Base-by-base conservation (phyloP, 2,329 filamentous ascomycete genomes). In the Aspergillus ibericus region DNA sequence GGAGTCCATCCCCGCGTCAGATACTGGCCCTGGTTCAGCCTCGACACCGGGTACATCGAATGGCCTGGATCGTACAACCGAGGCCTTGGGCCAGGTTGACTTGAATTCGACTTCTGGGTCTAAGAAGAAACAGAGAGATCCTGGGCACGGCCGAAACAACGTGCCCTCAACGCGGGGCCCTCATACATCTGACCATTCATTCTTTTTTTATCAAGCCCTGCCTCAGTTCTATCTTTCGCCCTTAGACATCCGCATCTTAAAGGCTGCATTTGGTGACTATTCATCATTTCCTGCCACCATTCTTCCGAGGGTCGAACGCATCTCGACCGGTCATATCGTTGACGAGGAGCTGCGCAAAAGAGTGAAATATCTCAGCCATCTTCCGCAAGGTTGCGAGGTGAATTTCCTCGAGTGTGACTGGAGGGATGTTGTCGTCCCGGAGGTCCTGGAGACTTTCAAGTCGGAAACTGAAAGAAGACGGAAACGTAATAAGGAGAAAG, bases 321-420 rank as follows among this genome's bases (percentile, higher is more conserved):
- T 97, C 27, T 95, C 91, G 0, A 92, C 90, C 1, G 92, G 92
- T 1, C 91, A 96, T 70, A 87, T 92, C 5, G 86, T 97, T 5
- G 92, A 97, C 65, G 92, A 96, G 68, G 87, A 88, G 15, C 75
- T 96, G 54, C 86, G 93, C 48, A 92, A 90, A 71, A 85, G 92
- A 32, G 88, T 91, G 56, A 96, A 95, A 72, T 97, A 96, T 64
- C 83, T 97, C 3, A 86, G 86, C 0, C 93, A 97, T 74, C 82
- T 97, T 5, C 93, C 93, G 0, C 87, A 90, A 52, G 93, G 93
- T n/a, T 96, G 92, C 72, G 89, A 96, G 64, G 90, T 97, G 42
- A 92, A 84, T 64, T 96, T 96, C 68, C 76, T 97, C 1, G 93
- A 97, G 76, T 97, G 93, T 70, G 92, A 97, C 73, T 97, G 93